Evolutionary conservation across 2,329 filamentous ascomycete species (phyloP), one percentile per base, ranked within the genome.

Genomic region (Fusarium torreyae): DNA sequence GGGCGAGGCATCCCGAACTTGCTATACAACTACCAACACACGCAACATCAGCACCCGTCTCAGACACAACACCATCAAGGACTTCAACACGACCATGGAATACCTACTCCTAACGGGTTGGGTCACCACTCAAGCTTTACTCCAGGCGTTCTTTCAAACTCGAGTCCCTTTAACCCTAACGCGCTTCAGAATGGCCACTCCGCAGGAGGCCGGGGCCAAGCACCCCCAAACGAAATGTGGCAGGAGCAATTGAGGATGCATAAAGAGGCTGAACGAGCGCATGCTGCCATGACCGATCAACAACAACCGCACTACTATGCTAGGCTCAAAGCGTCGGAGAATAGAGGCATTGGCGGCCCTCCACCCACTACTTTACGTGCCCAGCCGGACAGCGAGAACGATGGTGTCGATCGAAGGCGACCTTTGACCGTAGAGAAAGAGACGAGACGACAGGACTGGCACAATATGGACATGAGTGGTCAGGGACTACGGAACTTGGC

Each of bases 381-480:
- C 13, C 81, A 82, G n/a, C 76, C 85, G 4, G 79, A 83, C 24
- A 82, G 83, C 48, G 87, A 89, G 46, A 83, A 84, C 57, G 87
- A 89, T 62, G 73, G 81, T 17, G 86, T 86, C 48, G 87, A 89
- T 72, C 83, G 86, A 72, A 85, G 88, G 74, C 81, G 88, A 58
- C 88, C 88, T 33, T 86, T 90, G 73, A 91, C 91, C 74, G 84
- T 92, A 57, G 88, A 92, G 63, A 87, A 88, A 75, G 85, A 87
- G 62, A 85, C 87, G 68, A 89, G 90, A 74, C 85, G 91, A 69
- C 92, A 97, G 79, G 92, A 94, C 75, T 98, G 96, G 96, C 89
- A 93, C 78, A 94, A 94, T 69, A 85, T 99, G 73, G 96, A 99
- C 80, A 91, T 98, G 78, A 96, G 94, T 73, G 96, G 96, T n/a